These are phyloP conservation scores for Cyclotella atomus DNA, from an alignment of 108 stramenopile species.

Conservation along the genomic window DNA sequence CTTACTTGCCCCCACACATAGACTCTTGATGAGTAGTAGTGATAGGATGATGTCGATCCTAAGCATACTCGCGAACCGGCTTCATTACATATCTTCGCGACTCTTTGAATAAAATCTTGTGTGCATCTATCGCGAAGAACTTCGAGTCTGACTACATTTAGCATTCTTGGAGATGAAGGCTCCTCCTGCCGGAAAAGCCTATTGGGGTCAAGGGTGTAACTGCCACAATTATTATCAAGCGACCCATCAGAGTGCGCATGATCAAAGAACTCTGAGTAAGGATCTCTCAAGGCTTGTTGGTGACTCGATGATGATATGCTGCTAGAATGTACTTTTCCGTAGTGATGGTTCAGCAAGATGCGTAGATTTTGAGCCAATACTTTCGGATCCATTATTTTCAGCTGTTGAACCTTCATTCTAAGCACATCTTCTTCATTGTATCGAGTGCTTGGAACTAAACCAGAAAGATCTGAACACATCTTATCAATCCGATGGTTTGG, in stretches of 20 bases:
- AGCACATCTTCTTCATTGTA: conserved; percentile 30
- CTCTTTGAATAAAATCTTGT: conserved; percentile 38
- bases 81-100: conserved; percentile 4
- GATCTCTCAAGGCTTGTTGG: conserved; percentile 61
- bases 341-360: conserved; percentile 20
- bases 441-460: conserved; percentile 28
- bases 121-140: conserved; percentile 38
- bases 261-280: conserved; percentile 88
- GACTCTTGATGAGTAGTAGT: conserved; percentile 28
- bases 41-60: conserved; percentile 40
- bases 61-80: conserved; percentile 8
- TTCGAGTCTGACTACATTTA: conserved; percentile 24
- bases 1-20: conserved; percentile 25
- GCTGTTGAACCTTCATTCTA: conserved; percentile 19
- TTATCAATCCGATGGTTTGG: conserved; percentile 43
- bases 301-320: neutral
- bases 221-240: conserved; percentile 34
- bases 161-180: conserved; percentile 13
- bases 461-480: conserved; percentile 23
- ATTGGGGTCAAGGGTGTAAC: conserved; percentile 6
- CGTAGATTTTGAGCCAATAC: neutral
- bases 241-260: conserved; percentile 40
- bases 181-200: conserved; percentile 4
- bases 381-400: neutral
- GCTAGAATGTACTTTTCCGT: neutral